Percentiles rank a stretch among this genome's conserved stretches.
Evolutionary conservation across 2,329 filamentous ascomycete genomes (phyloP).

Genomic region (Penicillium crustosum): DNA sequence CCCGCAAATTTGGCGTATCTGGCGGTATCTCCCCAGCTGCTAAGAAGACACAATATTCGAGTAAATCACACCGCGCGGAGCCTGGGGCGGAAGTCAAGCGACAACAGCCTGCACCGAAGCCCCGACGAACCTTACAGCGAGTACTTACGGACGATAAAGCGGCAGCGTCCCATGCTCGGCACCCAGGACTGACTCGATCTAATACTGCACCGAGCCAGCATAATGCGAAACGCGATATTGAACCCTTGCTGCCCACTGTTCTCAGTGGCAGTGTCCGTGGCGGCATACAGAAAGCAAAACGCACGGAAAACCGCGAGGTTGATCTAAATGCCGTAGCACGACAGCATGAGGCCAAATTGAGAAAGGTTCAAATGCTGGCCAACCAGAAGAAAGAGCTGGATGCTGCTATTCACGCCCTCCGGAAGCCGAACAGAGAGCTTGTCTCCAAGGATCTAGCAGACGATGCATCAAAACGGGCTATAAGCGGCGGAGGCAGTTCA

Average conservation of each 20-base stretch:
- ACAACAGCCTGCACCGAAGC: slow-evolving; percentile 25
- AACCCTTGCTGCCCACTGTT: slow-evolving; percentile 38
- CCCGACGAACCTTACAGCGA: slow-evolving; percentile 45
- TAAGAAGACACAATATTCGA: slow-evolving; percentile 34
- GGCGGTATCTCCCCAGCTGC: slow-evolving; percentile 38
- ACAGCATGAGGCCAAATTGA: slow-evolving; percentile 47
- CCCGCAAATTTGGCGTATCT: slow-evolving; percentile 49
- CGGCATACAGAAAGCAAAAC: slow-evolving; percentile 47
- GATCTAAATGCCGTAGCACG: slow-evolving; percentile 48
- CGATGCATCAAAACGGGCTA: slow-evolving; percentile 39
- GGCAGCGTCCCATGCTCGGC: slow-evolving; percentile 32
- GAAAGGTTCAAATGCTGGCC: slow-evolving; percentile 46
- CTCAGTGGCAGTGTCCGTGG: slow-evolving; percentile 40
- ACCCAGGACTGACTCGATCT: slow-evolving; percentile 44
- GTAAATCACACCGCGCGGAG: slow-evolving; percentile 28
- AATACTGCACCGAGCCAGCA: slow-evolving; percentile 44
- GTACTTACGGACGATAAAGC: slow-evolving; percentile 48
- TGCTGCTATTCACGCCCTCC: slow-evolving; percentile 48
- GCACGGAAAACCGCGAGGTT: slow-evolving; percentile 50
- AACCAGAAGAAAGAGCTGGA: slow-evolving; percentile 51
- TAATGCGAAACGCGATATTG: slow-evolving; percentile 43
- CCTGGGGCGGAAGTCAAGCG: slow-evolving; percentile 36
- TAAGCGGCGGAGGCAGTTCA: slow-evolving; percentile 31
- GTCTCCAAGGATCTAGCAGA: slow-evolving; percentile 49
- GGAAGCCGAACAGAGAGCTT: slow-evolving; percentile 49